Evolutionary conservation across 2,329 filamentous ascomycete species (phyloP).

Genomic region (Cladosporium phlei): DNA sequence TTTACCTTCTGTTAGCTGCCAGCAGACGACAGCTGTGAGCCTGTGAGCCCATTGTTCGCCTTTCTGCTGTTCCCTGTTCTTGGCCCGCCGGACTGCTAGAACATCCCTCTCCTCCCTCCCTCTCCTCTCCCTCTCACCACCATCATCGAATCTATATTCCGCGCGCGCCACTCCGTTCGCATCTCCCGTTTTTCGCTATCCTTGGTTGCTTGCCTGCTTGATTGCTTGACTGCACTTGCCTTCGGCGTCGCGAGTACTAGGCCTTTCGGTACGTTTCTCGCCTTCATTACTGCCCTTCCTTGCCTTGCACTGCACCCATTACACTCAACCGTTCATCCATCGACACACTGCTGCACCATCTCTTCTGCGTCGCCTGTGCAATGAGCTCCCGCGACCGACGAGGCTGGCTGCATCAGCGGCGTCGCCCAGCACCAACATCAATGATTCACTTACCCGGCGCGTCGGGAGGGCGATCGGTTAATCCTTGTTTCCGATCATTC

Average conservation of each 20-base stretch:
- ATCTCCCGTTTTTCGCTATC: slow-evolving; percentile 12
- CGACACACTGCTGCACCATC: background rate
- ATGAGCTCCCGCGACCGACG: too few relatives aligned
- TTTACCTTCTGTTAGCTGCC: too few relatives aligned
- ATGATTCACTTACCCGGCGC: slow-evolving; percentile 10
- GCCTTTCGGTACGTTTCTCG: slow-evolving; percentile 9
- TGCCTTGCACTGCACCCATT: background rate
- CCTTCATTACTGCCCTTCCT: background rate
- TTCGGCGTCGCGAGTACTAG: slow-evolving; percentile 9
- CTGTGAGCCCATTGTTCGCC: too few relatives aligned
- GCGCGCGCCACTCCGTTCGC: slow-evolving; percentile 3
- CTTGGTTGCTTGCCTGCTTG: slow-evolving; percentile 10
- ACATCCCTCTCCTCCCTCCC: background rate
- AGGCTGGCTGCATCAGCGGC: slow-evolving; percentile 8
- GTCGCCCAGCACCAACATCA: slow-evolving; percentile 5
- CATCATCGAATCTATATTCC: background rate
- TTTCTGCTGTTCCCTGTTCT: slow-evolving; percentile 1
- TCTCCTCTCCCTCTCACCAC: background rate
- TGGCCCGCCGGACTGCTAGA: background rate
- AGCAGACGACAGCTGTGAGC: too few relatives aligned
- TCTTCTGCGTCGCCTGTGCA: too few relatives aligned
- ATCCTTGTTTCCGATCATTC: slow-evolving; percentile 11
- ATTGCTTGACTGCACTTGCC: too few relatives aligned
- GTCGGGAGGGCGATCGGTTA: slow-evolving; percentile 11
- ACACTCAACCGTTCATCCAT: background rate